These are phyloP conservation scores for Sphagnum fallax DNA, from an alignment of 228 moss, liverwort and hornwort species.

Conservation along the genomic window DNA sequence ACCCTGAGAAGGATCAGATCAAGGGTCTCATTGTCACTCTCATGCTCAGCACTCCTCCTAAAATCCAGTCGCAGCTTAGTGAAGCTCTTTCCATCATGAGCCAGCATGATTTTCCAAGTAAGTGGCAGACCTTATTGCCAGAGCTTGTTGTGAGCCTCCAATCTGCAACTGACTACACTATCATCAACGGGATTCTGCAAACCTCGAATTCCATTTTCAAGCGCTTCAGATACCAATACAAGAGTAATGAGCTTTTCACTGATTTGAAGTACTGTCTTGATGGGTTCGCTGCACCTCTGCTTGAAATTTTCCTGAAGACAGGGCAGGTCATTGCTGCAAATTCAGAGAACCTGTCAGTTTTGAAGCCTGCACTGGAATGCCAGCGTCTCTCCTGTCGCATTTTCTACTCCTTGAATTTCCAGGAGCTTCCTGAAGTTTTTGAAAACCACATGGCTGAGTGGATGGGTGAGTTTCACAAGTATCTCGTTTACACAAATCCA, in stretches of 20 bases:
- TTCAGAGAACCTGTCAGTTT: slow-evolving; percentile 28
- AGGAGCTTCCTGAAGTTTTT: slow-evolving; percentile 95
- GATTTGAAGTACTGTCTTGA: slow-evolving; percentile 97
- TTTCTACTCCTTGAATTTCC: slow-evolving; percentile 92
- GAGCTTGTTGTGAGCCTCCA: slow-evolving; percentile 75
- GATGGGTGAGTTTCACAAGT: slow-evolving; percentile 96
- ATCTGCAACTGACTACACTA: slow-evolving; percentile 49
- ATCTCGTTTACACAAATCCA: slow-evolving; percentile 60
- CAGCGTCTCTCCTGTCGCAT: slow-evolving; percentile 88
- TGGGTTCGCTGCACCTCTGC: slow-evolving; percentile 74
- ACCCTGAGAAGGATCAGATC: slow-evolving; percentile 86
- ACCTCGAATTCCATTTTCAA: slow-evolving; percentile 97
- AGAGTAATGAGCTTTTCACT: slow-evolving; percentile 69
- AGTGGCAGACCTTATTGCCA: slow-evolving; percentile 71
- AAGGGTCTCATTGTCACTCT: slow-evolving; percentile 75
- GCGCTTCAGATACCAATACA: slow-evolving; percentile 92
- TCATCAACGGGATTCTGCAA: slow-evolving; percentile 80
- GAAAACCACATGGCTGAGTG: slow-evolving; percentile 96
- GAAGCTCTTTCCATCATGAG: slow-evolving; percentile 91
- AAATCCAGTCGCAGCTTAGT: slow-evolving; percentile 89
- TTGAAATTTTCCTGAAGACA: slow-evolving; percentile 71
- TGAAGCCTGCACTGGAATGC: slow-evolving; percentile 66
- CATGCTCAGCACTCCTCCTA: slow-evolving; percentile 78
- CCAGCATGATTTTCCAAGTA: slow-evolving; percentile 84
- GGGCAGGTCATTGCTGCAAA: slow-evolving; percentile 55